phyloP scores from a whole-genome alignment of 305 asterid genomes.

The Vinca major region DNA sequence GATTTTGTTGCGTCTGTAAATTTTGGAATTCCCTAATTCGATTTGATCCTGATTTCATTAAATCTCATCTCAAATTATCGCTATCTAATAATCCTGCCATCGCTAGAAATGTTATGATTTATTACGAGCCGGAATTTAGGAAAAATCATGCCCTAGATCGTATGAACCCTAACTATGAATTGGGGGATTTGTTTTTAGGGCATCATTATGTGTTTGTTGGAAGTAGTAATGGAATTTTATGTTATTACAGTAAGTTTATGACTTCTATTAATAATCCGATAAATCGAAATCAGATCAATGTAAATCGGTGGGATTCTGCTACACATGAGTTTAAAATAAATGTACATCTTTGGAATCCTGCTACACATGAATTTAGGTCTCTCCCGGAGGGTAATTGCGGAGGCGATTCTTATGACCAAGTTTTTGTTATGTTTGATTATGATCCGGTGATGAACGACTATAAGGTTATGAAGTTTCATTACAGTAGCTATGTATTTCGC shows the following conservation, averaged over 20 bases:
- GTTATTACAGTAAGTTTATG: neutral
- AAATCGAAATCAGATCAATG: neutral
- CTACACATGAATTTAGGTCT: neutral
- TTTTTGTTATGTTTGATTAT: neutral
- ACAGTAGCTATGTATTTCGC: too few relatives aligned
- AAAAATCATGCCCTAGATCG: neutral
- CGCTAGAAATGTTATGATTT: neutral
- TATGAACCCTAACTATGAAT: neutral
- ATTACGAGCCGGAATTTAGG: neutral
- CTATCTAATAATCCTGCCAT: neutral
- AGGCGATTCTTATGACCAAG: neutral
- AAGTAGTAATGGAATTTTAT: neutral
- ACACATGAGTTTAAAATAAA: neutral
- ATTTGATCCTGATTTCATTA: neutral
- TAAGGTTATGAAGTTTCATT: neutral
- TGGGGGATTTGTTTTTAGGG: neutral
- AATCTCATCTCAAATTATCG: neutral
- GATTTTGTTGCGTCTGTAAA: neutral
- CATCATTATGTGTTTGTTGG: neutral
- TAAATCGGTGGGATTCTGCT: neutral
- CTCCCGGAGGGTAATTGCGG: neutral
- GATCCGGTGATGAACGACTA: neutral
- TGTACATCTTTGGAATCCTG: conserved; percentile 1
- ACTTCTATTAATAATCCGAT: neutral
- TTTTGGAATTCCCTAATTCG: neutral